phyloP scores from a whole-genome alignment of 768 basidiomycete genomes.

The Sistotremastrum niveocremeum region DNA sequence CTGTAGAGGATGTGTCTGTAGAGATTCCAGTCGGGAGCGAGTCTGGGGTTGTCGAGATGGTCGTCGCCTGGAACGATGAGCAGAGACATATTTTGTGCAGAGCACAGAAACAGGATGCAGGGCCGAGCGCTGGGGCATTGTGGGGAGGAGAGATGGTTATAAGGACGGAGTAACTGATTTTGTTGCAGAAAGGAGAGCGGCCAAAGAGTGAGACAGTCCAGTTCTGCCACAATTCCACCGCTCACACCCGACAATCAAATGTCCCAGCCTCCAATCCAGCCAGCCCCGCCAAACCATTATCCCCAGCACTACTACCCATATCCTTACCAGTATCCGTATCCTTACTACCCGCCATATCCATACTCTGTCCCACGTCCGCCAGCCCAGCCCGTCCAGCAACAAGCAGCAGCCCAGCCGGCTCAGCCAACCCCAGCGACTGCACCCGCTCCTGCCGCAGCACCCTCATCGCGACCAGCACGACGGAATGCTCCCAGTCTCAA shows the following conservation, averaged over 20 bases:
- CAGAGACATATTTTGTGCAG: conserved; percentile 29
- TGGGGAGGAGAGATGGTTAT: conserved; percentile 6
- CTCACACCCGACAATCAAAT: conserved; percentile 12
- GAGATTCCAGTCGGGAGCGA: conserved; percentile 47
- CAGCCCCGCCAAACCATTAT: no score
- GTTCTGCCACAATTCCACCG: neutral
- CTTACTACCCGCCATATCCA: conserved; percentile 34
- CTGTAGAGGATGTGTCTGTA: conserved; percentile 34
- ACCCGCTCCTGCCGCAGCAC: conserved; percentile 13
- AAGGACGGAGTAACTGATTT: neutral
- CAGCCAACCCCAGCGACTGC: conserved; percentile 11
- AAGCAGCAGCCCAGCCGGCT: conserved; percentile 11
- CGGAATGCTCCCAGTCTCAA: conserved; percentile 57
- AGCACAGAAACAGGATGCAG: neutral
- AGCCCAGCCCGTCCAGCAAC: conserved; percentile 17
- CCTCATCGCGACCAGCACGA: conserved; percentile 14
- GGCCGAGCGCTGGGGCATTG: neutral
- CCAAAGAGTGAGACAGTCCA: no score
- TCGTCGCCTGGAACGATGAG: conserved; percentile 28
- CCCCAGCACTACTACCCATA: no score
- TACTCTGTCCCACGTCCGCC: conserved; percentile 44
- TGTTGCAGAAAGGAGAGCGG: no score
- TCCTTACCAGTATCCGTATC: no score
- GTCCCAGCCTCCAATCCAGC: conserved; percentile 5
- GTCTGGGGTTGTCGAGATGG: conserved; percentile 35